Evolutionary conservation across 2,329 filamentous ascomycete genomes (phyloP), one percentile per base, ranked within the genome.

Genomic region (Xylariales sp.): DNA sequence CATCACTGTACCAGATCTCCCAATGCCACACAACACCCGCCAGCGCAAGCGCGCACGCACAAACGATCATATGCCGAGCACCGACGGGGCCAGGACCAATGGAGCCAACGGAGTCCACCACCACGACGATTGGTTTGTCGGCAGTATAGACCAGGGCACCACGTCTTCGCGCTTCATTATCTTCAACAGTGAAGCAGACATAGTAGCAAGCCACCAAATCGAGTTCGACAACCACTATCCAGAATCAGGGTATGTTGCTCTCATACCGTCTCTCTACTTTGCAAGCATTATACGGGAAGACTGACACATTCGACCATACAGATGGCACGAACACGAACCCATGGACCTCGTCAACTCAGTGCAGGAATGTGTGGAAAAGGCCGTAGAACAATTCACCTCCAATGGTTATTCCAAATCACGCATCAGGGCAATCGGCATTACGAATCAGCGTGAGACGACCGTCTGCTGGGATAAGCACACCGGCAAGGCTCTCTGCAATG

Each of bases 261-360:
- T 42, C 42, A 38, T 22, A 35, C 39, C 32, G 40, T 18, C 41
- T 35, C 21, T 34, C 25, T 15, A 7, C 29, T n/a, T n/a, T n/a
- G n/a, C n/a, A n/a, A n/a, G n/a, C n/a, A n/a, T n/a, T n/a, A n/a
- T n/a, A n/a, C n/a, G n/a, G n/a, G n/a, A n/a, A n/a, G n/a, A 18
- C 9, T 27, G 16, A 11, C 42, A 40, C 33, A 14, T 15, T 32
- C 29, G 8, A 8, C 8, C 31, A 22, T 36, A 29, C 42, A 91
- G 87, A 63, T 94, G 87, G 88, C 87, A 95, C 62, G 89, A 95
- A 61, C 88, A 95, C 58, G 84, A 94, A 55, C 87, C 89, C 4
- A 66, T 78, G 38, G 86, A 88, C 57, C 78, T 95, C 40, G 71
- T 94, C 33, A 67, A 71, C 40, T 85, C 87, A 1, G 87, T 91